Evolutionary conservation across 225 moss, liverwort and hornwort genomes (phyloP), one percentile per base, ranked within the genome.

Genomic region (Pseudisothecium myosuroides): DNA sequence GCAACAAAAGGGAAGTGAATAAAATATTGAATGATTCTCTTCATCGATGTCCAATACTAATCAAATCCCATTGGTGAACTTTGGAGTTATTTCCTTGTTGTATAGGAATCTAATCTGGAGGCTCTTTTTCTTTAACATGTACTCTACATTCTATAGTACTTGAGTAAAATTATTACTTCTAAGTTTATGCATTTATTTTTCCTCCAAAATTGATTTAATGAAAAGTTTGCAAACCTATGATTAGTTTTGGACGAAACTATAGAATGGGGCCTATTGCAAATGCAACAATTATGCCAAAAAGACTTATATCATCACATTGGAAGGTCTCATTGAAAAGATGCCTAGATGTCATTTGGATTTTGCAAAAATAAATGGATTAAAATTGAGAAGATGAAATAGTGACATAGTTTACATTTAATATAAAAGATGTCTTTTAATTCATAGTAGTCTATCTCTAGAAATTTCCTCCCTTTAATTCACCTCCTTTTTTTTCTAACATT

Each of bases 301-400:
- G 21, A 34, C 11, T 50, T 50, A 0, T 34, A 0, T 7, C 21
- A 52, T 34, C 14, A 34, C 34, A 52, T 3, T 50, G 5, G 7
- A 12, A 76, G 12, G 76, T 76, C 34, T 76, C 20, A 32, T 32
- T 18, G 12, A 49, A 32, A 49, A 76, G 20, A 32, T 32, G 23
- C 14, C 14, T 8, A 52, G 1, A 36, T 22, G 14, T 76, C 54
- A 34, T 54, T 54, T 8, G 23, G 4, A 22, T 14, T 8, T 76
- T 13, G 34, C 5, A 20, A 34, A 34, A 52, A 36, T 5, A 22
- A 52, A 14, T 52, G 8, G 20, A 75, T 49, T 7, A 75, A 13
- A 50, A 19, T 18, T 4, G 17, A 0, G 11, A 1, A 0, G 2
- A 31, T 31, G 49, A 47, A 49, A 28, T 19, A 21, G 2, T 50